Base-by-base conservation (phyloP, 2,329 filamentous ascomycete species). In the Teratosphaeria epicoccoides region DNA sequence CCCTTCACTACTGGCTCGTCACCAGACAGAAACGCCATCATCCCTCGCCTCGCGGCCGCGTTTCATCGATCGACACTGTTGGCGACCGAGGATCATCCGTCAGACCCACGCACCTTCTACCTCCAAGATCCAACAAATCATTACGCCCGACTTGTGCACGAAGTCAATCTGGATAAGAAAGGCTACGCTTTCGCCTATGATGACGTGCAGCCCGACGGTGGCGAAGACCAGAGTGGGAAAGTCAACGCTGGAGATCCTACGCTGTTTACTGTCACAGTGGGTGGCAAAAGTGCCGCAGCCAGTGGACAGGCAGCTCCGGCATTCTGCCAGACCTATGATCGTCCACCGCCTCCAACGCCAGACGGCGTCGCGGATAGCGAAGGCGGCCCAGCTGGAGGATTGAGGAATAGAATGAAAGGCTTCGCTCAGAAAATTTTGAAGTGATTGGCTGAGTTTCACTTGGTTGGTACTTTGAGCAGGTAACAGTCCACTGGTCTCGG, bases 31-130 rank as follows among this genome's bases (percentile, higher is more conserved):
- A 75, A 75, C 53, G 84, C 84, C 37, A 78, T 90, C 51, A 83
- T 83, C 3, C 85, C 88, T 0, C 78, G 88, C n/a, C 71, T 94
- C 9, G 80, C 84, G 0, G 87, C 88, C 1, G 86, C 84, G 0
- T 80, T 93, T 58, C 88, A 90, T 66, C 77, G 88, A 20, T 82
- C 79, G n/a, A 88, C 84, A 4, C 68, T 93, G 52, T 68, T 85
- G 46, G 65, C 66, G 3, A 66, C 67, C 7, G 67, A 70, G 11
- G 61, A 62, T 56, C 62, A 73, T 61, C 65, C 73, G 49, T 55
- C 70, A 43, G 49, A 58, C 4, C 66, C 67, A 1, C 43, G 58
- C 10, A 67, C 65, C 1, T 70, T 67, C 55, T 70, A 68, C 55
- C 47, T 43, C 2, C 53, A 58, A 20, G 61, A 65, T 43, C 62